Evolutionary conservation across 768 basidiomycete species (phyloP).

Genomic region (Amanita rimosa): DNA sequence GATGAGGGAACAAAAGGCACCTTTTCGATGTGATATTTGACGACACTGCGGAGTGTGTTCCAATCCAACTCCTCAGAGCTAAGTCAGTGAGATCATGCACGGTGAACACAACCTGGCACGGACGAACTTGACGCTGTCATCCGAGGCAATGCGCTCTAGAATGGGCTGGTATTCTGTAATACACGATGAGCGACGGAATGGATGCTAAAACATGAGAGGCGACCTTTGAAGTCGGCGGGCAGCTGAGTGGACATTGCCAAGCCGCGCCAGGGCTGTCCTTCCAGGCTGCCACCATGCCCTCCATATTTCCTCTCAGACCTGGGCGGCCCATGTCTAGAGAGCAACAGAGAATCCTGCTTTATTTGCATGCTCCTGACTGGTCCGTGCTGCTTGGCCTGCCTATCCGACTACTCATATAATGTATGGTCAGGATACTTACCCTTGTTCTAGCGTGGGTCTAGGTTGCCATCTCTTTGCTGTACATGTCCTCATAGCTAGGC

Average conservation of each 20-base stretch:
- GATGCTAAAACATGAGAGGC: not conserved
- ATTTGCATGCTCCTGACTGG: conserved; percentile 74
- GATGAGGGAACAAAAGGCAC: conserved; percentile 22
- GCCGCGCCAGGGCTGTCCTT: too few species aligned
- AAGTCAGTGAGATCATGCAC: conserved; percentile 8
- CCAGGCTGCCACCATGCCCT: not conserved
- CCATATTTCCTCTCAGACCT: conserved; percentile 15
- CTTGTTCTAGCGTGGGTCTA: conserved; percentile 49
- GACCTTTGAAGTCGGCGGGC: conserved; percentile 35
- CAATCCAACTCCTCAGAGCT: conserved; percentile 47
- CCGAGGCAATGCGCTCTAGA: conserved; percentile 51
- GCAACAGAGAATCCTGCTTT: conserved; percentile 31
- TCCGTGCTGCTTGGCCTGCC: conserved; percentile 19
- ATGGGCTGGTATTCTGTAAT: conserved; percentile 43
- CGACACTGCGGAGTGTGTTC: conserved; percentile 53
- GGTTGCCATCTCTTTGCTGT: not conserved
- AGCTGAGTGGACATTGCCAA: conserved; percentile 4
- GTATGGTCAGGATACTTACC: conserved; percentile 46
- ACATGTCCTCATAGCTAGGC: not conserved
- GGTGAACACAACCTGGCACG: not conserved
- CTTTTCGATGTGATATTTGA: conserved; percentile 62
- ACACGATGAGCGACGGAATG: conserved; percentile 3
- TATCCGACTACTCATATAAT: conserved; percentile 5
- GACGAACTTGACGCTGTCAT: conserved; percentile 53
- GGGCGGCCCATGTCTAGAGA: conserved; percentile 17